A percentile compares a stretch with the other conserved stretches of the same genome.
These are phyloP conservation scores for Xerocomus amazonicus DNA, from an alignment of 1,284 basidiomycete genomes.

Conservation along the genomic window DNA sequence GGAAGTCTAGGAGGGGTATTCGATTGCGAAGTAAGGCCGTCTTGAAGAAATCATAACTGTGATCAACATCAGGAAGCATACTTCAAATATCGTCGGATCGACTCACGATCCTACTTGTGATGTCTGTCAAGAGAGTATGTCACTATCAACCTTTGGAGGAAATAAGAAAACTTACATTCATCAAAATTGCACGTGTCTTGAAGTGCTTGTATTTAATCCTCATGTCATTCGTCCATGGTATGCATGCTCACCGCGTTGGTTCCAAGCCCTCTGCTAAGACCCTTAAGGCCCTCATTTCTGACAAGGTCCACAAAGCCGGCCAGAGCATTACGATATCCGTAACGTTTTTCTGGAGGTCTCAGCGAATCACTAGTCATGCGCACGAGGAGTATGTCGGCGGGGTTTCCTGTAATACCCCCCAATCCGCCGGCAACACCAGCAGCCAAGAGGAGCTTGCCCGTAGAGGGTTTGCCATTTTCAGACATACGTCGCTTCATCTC, in stretches of 20 bases:
- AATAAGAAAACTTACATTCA: conserved; percentile 63
- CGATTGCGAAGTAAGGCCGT: conserved; percentile 52
- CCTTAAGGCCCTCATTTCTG: conserved; percentile 66
- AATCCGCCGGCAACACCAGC: conserved; percentile 72
- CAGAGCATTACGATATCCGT: conserved; percentile 76
- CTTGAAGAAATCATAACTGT: conserved; percentile 89
- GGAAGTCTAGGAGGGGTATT: conserved; percentile 58
- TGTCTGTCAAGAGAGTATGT: conserved; percentile 39
- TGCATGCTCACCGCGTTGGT: conserved; percentile 65
- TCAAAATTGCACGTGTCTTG: conserved; percentile 73
- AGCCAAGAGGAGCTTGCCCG: conserved; percentile 54
- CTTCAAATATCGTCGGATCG: conserved; percentile 1
- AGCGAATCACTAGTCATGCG: conserved; percentile 87
- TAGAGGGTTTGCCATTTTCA: conserved; percentile 45
- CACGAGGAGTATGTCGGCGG: conserved; percentile 73
- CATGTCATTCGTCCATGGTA: neutral
- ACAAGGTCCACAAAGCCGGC: conserved; percentile 65
- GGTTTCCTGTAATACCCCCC: conserved; percentile 80
- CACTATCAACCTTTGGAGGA: neutral
- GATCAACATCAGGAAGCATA: conserved; percentile 4
- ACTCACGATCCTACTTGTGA: conserved; percentile 88
- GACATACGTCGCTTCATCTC: conserved; percentile 61
- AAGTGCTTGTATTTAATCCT: conserved; percentile 4
- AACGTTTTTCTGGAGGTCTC: conserved; percentile 67
- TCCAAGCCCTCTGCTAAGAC: conserved; percentile 73